Evolutionary conservation across 768 basidiomycete genomes (phyloP), one percentile per base, ranked within the genome.

Genomic region (Ramaria rubella): DNA sequence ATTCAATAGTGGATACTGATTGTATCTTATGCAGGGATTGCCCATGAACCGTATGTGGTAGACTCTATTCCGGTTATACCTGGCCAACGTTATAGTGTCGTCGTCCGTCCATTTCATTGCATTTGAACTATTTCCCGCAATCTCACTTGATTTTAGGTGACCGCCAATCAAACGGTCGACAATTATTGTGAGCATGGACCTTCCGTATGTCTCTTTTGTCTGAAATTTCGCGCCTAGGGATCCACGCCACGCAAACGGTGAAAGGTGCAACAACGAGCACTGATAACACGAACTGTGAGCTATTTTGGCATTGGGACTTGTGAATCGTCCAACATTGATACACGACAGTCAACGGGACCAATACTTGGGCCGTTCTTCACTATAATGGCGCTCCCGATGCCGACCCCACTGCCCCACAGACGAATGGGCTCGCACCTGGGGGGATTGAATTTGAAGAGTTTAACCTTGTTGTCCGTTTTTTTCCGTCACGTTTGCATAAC

Each of bases 331-430:
- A n/a, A n/a, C n/a, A n/a, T n/a, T n/a, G n/a, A n/a, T n/a, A n/a
- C n/a, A n/a, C n/a, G n/a, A n/a, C 80, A 19, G 59, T 78, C 24
- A 83, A 80, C 64, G 55, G 55, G 6, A 30, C 55, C 4, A 42
- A 56, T 33, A 56, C 45, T 19, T 80, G 77, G 11, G 83, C 79
- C 1, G 80, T 82, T 45, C 66, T 81, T 7, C 73, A 77, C 12
- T 82, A 82, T 63, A 57, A 38, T 11, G 77, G 77, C 17, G 78
- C 77, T 0, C 31, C 55, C 1, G 38, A 15, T 12, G 59, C 59
- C 23, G 68, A 80, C 34, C 80, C 81, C 0, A 73, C 69, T 0
- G 74, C 73, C 1, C 65, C 52, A 2, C 65, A 70, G 5, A 61
- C 67, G 1, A n/a, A 53, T 4, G 43, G 29, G n/a, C 33, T 56